Conservation (phyloP, 2,329 filamentous ascomycete species). For the Paraphoma sp. region DNA sequence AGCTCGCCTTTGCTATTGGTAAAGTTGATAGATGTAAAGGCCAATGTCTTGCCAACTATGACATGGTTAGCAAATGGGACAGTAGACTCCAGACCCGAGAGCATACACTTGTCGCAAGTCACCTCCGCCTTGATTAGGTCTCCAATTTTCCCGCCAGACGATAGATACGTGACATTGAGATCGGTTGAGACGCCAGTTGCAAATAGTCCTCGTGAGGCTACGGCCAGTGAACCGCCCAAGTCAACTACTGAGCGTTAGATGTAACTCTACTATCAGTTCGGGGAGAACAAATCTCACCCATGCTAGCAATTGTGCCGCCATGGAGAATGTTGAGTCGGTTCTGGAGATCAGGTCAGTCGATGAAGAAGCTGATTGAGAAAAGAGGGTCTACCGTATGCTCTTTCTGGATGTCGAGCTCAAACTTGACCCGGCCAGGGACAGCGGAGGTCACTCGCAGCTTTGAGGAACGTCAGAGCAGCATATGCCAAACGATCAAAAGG, state of each 20-base stretch:
- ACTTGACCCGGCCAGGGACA: conserved; percentile 71
- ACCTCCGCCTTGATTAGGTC: conserved; percentile 67
- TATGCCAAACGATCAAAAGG: neutral
- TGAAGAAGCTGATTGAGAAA: neutral
- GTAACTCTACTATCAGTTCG: neutral
- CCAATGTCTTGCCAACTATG: conserved; percentile 69
- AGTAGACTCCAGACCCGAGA: neutral
- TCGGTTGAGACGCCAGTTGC: conserved; percentile 72
- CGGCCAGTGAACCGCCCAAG: conserved; percentile 69
- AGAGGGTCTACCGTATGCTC: conserved; percentile 71
- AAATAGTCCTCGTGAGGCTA: conserved; percentile 69
- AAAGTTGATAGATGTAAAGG: conserved; percentile 69
- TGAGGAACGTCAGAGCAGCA: neutral
- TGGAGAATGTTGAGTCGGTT: conserved; percentile 80
- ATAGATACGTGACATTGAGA: conserved; percentile 70
- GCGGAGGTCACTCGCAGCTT: conserved; percentile 73
- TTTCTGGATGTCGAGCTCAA: conserved; percentile 76
- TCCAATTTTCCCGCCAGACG: conserved; percentile 68
- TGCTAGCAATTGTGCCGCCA: conserved; percentile 78
- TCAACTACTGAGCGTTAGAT: conserved; percentile 56
- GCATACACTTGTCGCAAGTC: conserved; percentile 68
- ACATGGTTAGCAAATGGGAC: conserved; percentile 1
- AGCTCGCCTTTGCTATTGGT: conserved; percentile 64
- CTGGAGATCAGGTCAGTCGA: conserved; percentile 48
- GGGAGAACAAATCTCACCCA: conserved; percentile 52